Evolutionary conservation across 140 eudicot species (phyloP).

Genomic region (Erigeron philadelphicus): DNA sequence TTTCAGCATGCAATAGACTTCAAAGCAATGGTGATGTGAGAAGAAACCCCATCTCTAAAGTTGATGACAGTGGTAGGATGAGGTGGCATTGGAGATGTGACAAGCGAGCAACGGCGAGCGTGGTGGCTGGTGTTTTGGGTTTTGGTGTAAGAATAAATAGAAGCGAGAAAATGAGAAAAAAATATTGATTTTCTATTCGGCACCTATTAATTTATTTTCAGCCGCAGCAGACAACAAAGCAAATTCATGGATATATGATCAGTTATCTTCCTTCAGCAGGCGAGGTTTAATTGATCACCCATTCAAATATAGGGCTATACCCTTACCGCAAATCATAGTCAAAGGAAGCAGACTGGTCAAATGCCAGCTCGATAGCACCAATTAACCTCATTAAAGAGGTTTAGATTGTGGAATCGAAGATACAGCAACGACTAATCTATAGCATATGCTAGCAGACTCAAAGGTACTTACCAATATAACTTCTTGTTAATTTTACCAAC

Average conservation of each 20-base stretch:
- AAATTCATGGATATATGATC: neutral
- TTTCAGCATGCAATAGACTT: neutral
- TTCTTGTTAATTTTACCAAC: neutral
- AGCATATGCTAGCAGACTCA: slow-evolving; percentile 1
- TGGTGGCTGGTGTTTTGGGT: neutral
- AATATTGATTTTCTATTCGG: neutral
- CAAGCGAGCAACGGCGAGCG: too few relatives aligned
- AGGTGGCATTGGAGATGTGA: too few relatives aligned
- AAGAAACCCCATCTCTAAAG: neutral
- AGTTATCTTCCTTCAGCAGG: neutral
- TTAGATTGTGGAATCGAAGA: neutral
- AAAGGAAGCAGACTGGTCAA: neutral
- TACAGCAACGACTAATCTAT: neutral
- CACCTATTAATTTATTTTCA: neutral
- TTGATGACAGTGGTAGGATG: neutral
- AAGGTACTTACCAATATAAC: neutral
- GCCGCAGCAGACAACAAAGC: neutral
- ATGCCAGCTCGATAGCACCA: neutral
- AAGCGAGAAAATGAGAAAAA: neutral
- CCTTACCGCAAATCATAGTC: neutral
- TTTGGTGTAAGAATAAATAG: neutral
- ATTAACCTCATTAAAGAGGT: slow-evolving; percentile 1
- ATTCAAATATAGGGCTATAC: neutral
- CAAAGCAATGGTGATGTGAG: neutral
- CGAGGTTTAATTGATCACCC: neutral